A percentile compares a stretch with the other conserved stretches of the same genome.
Evolutionary conservation across 371 early-diverging fungal genomes (phyloP).

Genomic region (Mucor lusitanicus): DNA sequence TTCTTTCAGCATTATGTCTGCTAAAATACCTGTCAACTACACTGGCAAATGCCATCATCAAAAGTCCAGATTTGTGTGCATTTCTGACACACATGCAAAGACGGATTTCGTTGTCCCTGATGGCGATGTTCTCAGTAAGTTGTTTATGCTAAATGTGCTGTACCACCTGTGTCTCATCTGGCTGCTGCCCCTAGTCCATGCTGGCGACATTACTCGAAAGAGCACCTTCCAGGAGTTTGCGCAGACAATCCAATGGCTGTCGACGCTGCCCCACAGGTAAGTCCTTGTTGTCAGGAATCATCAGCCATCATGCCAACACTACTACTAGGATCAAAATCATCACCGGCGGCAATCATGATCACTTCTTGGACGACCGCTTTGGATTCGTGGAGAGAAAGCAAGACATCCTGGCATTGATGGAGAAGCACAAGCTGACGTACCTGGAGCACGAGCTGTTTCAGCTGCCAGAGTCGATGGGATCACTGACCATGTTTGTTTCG

Average conservation of each 20-base stretch:
- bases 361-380: conserved; percentile 30
- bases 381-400: conserved; percentile 19
- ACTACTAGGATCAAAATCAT: conserved; percentile 47
- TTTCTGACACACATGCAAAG: conserved; percentile 52
- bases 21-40: conserved; percentile 3
- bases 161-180: not conserved
- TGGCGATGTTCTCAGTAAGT: conserved; percentile 50
- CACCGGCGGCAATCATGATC: conserved; percentile 60
- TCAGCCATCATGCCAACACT: not conserved
- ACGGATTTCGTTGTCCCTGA: conserved; percentile 39
- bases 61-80: conserved; percentile 44
- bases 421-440: conserved; percentile 41
- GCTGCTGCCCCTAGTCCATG: conserved; percentile 39
- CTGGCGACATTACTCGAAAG: conserved; percentile 46
- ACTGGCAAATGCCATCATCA: not conserved
- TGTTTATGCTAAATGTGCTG: not conserved
- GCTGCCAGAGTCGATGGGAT: conserved; percentile 36
- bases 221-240: conserved; percentile 30
- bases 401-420: conserved; percentile 20
- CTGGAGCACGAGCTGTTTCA: conserved; percentile 48
- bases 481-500: conserved; percentile 47
- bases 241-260: conserved; percentile 37
- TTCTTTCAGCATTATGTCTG: not conserved
- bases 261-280: conserved; percentile 42
- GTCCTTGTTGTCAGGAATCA: not conserved